phyloP scores from a whole-genome alignment of 164 flowering plant species.

The Tetracentron sinense region DNA sequence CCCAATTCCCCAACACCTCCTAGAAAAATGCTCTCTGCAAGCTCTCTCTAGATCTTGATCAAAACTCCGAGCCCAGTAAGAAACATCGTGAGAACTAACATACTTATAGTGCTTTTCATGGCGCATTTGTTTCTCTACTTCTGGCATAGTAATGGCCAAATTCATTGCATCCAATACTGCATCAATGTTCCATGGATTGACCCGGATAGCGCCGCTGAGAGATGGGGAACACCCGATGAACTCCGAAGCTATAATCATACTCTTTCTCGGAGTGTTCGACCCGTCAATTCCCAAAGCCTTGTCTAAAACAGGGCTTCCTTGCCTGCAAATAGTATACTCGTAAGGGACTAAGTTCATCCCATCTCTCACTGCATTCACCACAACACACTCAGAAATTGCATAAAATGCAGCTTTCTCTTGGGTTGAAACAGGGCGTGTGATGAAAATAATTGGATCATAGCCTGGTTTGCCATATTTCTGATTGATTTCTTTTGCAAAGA shows the following conservation, averaged over 20 bases:
- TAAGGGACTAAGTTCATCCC: constrained; percentile 17
- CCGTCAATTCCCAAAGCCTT: constrained; percentile 1
- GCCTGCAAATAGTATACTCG: no score
- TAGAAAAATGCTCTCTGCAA: background rate
- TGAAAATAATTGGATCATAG: constrained; percentile 40
- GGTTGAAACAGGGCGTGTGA: constrained; percentile 31
- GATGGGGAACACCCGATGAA: no score
- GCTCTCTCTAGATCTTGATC: background rate
- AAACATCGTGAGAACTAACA: background rate
- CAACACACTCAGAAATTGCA: constrained; percentile 25
- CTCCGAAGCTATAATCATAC: no score
- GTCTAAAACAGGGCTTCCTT: constrained; percentile 7
- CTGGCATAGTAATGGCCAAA: constrained; percentile 1
- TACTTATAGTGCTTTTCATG: no score
- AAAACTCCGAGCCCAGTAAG: no score
- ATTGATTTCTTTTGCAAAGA: constrained; percentile 8
- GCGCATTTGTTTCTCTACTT: no score
- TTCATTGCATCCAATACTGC: no score
- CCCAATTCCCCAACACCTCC: background rate
- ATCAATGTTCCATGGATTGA: no score
- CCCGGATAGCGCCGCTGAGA: no score
- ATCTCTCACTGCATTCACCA: constrained; percentile 24
- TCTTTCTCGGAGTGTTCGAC: constrained; percentile 2
- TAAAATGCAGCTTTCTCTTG: constrained; percentile 44
- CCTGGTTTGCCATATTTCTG: no score